Evolutionary conservation across 805 yeast genomes (phyloP).

Genomic region (Ascoidea tarda): DNA sequence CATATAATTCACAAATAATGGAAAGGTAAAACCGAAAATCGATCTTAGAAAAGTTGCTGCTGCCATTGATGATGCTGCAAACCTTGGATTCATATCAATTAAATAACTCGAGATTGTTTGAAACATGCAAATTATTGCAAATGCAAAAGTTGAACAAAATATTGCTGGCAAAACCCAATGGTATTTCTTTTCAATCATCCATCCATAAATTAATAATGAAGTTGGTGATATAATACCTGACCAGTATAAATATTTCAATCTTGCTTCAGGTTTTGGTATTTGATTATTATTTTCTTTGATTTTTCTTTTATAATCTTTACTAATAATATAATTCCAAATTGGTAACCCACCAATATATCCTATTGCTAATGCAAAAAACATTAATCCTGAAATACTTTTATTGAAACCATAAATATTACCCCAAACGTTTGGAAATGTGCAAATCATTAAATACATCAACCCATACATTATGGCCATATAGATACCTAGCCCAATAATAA

Average conservation of each 20-base stretch:
- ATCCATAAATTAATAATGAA: slow-evolving; percentile 48
- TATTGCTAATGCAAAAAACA: slow-evolving; percentile 42
- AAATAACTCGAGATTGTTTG: slow-evolving; percentile 46
- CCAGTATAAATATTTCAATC: slow-evolving; percentile 36
- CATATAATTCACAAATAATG: slow-evolving; percentile 41
- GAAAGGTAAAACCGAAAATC: slow-evolving; percentile 45
- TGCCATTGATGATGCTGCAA: slow-evolving; percentile 53
- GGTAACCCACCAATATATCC: slow-evolving; percentile 39
- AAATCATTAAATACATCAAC: slow-evolving; percentile 47
- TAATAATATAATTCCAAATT: slow-evolving; percentile 32
- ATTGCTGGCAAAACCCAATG: slow-evolving; percentile 46
- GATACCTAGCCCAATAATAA: slow-evolving; percentile 47
- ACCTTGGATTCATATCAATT: slow-evolving; percentile 42
- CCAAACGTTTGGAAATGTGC: slow-evolving; percentile 44
- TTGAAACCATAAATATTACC: slow-evolving; percentile 29
- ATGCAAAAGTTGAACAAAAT: slow-evolving; percentile 35
- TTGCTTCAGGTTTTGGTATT: slow-evolving; percentile 46
- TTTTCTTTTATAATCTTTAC: slow-evolving; percentile 20
- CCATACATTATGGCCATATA: slow-evolving; percentile 57
- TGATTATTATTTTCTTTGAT: slow-evolving; percentile 31
- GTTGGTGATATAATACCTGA: slow-evolving; percentile 37
- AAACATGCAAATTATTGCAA: slow-evolving; percentile 42
- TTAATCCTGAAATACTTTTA: slow-evolving; percentile 37
- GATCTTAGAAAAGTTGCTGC: slow-evolving; percentile 50
- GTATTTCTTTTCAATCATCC: slow-evolving; percentile 33